These are phyloP conservation scores for Boletus patriciae DNA, from an alignment of 768 basidiomycete genomes.

Conservation along the genomic window DNA sequence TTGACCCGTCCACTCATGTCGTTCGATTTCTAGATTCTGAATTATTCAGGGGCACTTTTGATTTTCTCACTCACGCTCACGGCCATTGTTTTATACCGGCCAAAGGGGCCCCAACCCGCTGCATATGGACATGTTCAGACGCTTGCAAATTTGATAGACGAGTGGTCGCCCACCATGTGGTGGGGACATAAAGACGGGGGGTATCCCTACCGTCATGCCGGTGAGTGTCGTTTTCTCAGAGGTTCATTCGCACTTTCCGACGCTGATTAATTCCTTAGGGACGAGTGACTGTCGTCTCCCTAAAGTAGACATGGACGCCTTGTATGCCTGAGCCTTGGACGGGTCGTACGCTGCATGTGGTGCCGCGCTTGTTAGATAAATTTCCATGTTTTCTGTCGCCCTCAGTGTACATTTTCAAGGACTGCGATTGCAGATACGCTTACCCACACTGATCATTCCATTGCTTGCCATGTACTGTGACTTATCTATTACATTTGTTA, in stretches of 20 bases:
- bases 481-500: not conserved
- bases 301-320: constrained; percentile 18
- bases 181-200: constrained; percentile 27
- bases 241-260: not conserved
- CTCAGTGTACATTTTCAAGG: not conserved
- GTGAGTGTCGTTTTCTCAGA: constrained; percentile 13
- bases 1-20: not conserved
- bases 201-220: constrained; percentile 16
- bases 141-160: constrained; percentile 36
- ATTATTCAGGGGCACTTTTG: constrained; percentile 21
- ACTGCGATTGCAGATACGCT: not conserved
- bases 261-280: constrained; percentile 12
- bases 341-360: not conserved
- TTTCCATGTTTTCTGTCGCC: not conserved
- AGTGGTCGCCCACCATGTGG: constrained; percentile 37
- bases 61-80: constrained; percentile 23
- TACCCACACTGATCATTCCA: not conserved
- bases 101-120: constrained; percentile 29
- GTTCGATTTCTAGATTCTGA: constrained; percentile 24
- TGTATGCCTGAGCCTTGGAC: constrained; percentile 18
- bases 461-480: not conserved
- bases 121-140: constrained; percentile 38
- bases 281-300: constrained; percentile 26
- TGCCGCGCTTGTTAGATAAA: not conserved
- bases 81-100: constrained; percentile 10